Base-by-base conservation (phyloP, 768 basidiomycete species). In the Boletus huronensis region DNA sequence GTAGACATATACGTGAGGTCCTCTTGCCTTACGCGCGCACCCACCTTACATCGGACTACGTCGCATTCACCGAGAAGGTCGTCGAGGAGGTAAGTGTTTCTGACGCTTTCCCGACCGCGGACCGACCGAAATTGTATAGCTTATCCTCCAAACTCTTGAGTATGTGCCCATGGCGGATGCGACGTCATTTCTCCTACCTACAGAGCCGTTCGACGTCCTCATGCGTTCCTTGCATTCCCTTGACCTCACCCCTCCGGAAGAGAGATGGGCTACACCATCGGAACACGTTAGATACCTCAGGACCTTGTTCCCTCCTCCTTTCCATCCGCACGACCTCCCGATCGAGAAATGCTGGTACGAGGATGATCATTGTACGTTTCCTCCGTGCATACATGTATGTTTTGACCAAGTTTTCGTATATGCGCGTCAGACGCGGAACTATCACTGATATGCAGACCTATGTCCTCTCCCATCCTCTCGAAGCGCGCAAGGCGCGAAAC, bases 11-110 rank as follows among this genome's bases (percentile, higher is more conserved):
- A 53, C 80, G 76, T 38, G 68, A 76, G 34, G 66, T 85, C 28
- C 74, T 88, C 28, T 70, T 80, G 28, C 73, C 78, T 39, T 88
- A 88, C 60, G 77, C 72, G 7, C 74, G 74, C 34, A 68, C 64
- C 17, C 79, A 88, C 66, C 67, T 84, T 31, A 79, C 83, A 0
- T 78, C 70, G 50, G 76, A 85, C 63, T 79, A 87, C 63, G 67
- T 82, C 41, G 64, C 73, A 14, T 82, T 78, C 60, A 86, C 85
- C 4, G 73, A 80, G 55, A 64, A 70, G 52, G 72, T 76, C 2
- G 78, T 82, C 16, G 60, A 74, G 38, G 73, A 82, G 61, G 85
- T 79, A 40, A 39, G 68, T 53, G 2, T 31, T 43, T 42, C 16
- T 17, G 2, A 11, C 19, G 21, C 25, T 35, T 38, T 45, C 19